phyloP scores from a whole-genome alignment of 2,329 filamentous ascomycete genomes.

The Aspergillus carbonarius region DNA sequence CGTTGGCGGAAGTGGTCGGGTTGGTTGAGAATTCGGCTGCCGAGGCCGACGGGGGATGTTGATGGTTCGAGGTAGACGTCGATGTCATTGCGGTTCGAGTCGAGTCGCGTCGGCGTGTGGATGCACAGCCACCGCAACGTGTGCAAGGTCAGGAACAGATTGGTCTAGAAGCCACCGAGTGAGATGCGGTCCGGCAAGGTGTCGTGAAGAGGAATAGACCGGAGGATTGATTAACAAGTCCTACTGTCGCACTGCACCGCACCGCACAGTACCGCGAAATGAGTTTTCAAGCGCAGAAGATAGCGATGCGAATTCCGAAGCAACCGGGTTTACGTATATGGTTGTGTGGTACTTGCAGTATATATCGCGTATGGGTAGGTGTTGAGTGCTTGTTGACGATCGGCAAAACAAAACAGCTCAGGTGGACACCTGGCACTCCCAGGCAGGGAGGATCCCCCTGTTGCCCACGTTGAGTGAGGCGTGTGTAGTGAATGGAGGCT shows the following conservation, averaged over 20 bases:
- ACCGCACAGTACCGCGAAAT: background rate
- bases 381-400: background rate
- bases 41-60: constrained; percentile 30
- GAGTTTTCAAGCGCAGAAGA: too few species aligned
- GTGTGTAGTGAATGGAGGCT: constrained; percentile 6
- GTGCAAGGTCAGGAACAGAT: background rate
- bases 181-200: background rate
- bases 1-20: constrained; percentile 25
- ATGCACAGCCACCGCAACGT: background rate
- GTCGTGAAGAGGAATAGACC: background rate
- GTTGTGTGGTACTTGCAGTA: background rate
- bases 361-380: background rate
- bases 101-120: background rate
- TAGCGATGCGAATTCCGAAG: background rate
- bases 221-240: background rate
- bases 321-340: background rate
- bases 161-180: too few species aligned
- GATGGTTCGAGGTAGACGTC: constrained; percentile 27
- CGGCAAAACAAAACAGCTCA: background rate
- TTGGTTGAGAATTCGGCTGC: constrained; percentile 28
- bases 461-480: background rate
- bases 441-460: background rate
- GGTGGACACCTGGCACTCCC: background rate
- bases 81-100: constrained; percentile 27
- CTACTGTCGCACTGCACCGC: background rate